A percentile compares a stretch with the other conserved stretches of the same genome.
phyloP scores from a whole-genome alignment of 441 rosid genomes.

The Jatropha multifida region DNA sequence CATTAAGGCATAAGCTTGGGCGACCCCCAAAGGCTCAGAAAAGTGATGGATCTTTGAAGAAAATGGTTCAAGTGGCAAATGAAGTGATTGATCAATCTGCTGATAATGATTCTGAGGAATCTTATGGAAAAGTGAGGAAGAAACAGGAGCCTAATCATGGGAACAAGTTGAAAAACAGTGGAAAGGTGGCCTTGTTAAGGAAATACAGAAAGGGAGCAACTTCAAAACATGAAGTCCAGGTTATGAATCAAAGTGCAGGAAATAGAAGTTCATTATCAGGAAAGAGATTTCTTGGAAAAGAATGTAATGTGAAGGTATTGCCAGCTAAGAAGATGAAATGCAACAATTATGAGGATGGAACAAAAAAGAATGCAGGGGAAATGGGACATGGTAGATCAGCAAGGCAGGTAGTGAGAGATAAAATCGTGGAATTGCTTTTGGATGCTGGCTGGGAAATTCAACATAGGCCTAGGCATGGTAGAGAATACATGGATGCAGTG shows the following conservation, averaged over 20 bases:
- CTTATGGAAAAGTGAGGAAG: constrained; percentile 5
- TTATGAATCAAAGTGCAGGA: too few relatives aligned
- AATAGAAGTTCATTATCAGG: constrained; percentile 22
- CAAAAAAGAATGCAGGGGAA: constrained; percentile 25
- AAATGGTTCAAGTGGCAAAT: not conserved
- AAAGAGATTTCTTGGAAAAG: constrained; percentile 18
- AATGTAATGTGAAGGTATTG: constrained; percentile 14
- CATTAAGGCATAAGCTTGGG: constrained; percentile 29
- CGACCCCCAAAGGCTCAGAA: constrained; percentile 31
- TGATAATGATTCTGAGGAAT: constrained; percentile 2
- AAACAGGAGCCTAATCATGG: constrained; percentile 31
- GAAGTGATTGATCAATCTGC: constrained; percentile 13
- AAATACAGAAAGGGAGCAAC: constrained; percentile 17
- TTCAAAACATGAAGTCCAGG: not conserved
- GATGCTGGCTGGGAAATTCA: constrained; percentile 92
- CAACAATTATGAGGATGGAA: constrained; percentile 20
- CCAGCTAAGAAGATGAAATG: constrained; percentile 17
- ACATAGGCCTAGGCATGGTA: constrained; percentile 69
- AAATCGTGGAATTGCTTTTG: constrained; percentile 60
- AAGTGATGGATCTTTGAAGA: constrained; percentile 14
- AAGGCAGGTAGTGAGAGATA: constrained; percentile 67
- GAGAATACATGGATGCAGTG: constrained; percentile 68
- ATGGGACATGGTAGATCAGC: constrained; percentile 32
- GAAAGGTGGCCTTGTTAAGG: constrained; percentile 17
- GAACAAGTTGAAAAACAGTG: constrained; percentile 24